phyloP scores from a whole-genome alignment of 495 filamentous ascomycete genomes.

The Hypoxylon perforatum region DNA sequence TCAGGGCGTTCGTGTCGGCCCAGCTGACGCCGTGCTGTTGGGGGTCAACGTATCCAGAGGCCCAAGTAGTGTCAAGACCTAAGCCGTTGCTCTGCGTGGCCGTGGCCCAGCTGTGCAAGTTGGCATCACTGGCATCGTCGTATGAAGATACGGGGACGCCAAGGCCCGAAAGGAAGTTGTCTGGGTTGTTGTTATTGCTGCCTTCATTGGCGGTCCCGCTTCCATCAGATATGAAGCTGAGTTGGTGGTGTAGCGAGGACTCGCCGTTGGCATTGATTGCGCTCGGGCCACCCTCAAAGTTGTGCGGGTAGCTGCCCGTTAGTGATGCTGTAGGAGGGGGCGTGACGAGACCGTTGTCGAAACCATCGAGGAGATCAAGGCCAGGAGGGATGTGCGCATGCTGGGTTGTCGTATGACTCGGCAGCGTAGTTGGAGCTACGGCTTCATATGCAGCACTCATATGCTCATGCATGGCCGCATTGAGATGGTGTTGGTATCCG shows the following conservation, averaged over 20 bases:
- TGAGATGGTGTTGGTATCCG: constrained; percentile 54
- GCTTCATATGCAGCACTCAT: constrained; percentile 53
- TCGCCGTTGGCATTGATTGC: constrained; percentile 10
- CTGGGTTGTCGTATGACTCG: constrained; percentile 31
- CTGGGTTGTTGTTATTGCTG: constrained; percentile 4
- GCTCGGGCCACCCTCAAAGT: constrained; percentile 27
- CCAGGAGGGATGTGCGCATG: constrained; percentile 37
- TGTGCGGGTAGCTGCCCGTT: constrained; percentile 45
- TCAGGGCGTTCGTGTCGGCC: constrained; percentile 30
- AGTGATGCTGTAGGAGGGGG: constrained; percentile 50
- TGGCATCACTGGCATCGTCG: constrained; percentile 11
- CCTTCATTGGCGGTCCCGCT: constrained; percentile 3
- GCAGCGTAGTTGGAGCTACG: constrained; percentile 7
- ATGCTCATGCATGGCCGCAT: constrained; percentile 58
- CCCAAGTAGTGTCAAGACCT: constrained; percentile 16
- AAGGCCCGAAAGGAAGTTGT: constrained; percentile 40
- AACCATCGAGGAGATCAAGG: constrained; percentile 46
- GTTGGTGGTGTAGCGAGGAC: constrained; percentile 40
- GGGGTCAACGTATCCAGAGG: constrained; percentile 7
- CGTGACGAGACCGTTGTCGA: constrained; percentile 51
- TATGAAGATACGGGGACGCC: constrained; percentile 37
- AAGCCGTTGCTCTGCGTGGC: constrained; percentile 14
- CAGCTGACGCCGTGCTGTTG: constrained; percentile 36
- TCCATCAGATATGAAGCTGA: constrained; percentile 44
- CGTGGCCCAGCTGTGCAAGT: constrained; percentile 27